Base-by-base conservation (phyloP, 2,329 filamentous ascomycete species). In the Graphiopsis chlorocephala region DNA sequence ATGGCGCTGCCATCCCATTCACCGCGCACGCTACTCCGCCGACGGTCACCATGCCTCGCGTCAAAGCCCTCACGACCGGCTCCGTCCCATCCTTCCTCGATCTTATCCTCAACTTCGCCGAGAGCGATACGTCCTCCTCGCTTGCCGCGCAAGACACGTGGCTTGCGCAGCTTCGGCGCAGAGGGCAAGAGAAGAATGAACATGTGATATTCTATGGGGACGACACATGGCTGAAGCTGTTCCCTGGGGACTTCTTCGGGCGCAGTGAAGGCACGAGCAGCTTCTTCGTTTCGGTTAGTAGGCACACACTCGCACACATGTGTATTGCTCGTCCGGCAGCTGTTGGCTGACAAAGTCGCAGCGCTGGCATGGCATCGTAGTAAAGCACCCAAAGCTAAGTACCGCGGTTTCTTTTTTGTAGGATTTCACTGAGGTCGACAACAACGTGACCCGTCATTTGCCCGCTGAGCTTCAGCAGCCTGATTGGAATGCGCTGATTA, bases 31-130 rank as follows among this genome's bases (percentile, higher is more conserved):
- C 95, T 20, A 90, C 92, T n/a, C 93, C 96, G 60, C 95, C 95
- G 1, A 99, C 95, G 8, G 94, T 99, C 67, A 99, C 95, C 20
- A 98, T 99, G 95, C 95, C 95, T 48, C 89, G 94, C 67, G 88
- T 99, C 72, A 99, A 99, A 80, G 93, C 95, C 57, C 93, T 99
- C 68, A 99, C 95, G 0, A 98, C 95, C 1, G 95, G 95, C 67
- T 97, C 94, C 1, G 95, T 97, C n/a, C 95, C 95, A 3, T 98
- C 94, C 2, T 99, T 99, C 77, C 86, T 98, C 66, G 95, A 99
- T 77, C 90, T 97, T 17, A 96, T 99, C 67, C 84, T 99, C 65
- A 99, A 98, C 75, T 92, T 99, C 75, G 92, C 96, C 69, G 95
- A 99, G 78, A 93, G 89, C 20, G 95, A 99, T 75, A 94, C 92